These are phyloP conservation scores for Aspergillus panamensis DNA, from an alignment of 495 filamentous ascomycete species.

Conservation along the genomic window DNA sequence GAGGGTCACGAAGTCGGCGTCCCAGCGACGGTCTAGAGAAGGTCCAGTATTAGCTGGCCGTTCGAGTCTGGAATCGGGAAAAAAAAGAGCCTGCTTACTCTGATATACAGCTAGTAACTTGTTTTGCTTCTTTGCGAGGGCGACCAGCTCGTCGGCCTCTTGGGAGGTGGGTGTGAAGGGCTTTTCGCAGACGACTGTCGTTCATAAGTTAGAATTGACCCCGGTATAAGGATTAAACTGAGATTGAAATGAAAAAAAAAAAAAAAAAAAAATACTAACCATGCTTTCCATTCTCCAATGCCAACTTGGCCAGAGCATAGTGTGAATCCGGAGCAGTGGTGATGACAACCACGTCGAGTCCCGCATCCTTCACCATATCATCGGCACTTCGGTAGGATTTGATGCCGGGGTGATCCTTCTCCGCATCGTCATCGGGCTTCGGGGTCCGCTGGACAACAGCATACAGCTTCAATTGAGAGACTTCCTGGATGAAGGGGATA, in stretches of 20 bases:
- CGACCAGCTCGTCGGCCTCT: conserved; percentile 69
- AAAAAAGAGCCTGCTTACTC: conserved; percentile 43
- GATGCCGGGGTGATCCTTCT: conserved; percentile 62
- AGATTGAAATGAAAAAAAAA: neutral
- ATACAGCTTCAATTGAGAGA: conserved; percentile 64
- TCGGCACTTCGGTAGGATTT: conserved; percentile 61
- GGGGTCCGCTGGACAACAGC: conserved; percentile 77
- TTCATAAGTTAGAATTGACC: conserved; percentile 3
- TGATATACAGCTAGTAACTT: conserved; percentile 78
- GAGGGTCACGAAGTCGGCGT: conserved; percentile 80
- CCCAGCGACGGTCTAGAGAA: conserved; percentile 66
- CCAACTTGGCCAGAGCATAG: conserved; percentile 59
- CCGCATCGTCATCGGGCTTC: conserved; percentile 59
- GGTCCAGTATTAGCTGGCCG: conserved; percentile 9
- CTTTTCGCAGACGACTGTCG: conserved; percentile 74
- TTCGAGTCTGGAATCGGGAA: neutral
- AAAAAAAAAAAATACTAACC: conserved; percentile 32
- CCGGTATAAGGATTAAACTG: neutral
- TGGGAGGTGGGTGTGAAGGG: conserved; percentile 72
- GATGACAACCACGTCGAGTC: conserved; percentile 68
- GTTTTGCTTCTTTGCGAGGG: conserved; percentile 57
- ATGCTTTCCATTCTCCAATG: conserved; percentile 73
- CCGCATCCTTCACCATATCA: conserved; percentile 61
- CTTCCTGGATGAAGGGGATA: conserved; percentile 74
- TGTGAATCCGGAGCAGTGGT: conserved; percentile 76